Evolutionary conservation across 2,329 filamentous ascomycete genomes (phyloP).

Genomic region (Xenoacremonium recifei): DNA sequence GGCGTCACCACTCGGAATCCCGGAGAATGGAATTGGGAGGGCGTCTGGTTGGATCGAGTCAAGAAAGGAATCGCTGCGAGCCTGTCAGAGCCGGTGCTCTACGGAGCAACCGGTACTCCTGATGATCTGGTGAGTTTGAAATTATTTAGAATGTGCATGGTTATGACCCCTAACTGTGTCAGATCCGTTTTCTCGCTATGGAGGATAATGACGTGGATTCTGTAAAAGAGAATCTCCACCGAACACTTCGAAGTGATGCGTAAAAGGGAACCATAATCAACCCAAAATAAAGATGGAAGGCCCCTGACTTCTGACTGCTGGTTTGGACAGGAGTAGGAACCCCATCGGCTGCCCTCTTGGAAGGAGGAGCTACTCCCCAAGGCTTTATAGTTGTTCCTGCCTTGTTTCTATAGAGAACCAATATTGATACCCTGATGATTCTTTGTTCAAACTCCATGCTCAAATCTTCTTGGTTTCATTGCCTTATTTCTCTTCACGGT

Average conservation of each 20-base stretch:
- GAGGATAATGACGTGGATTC: constrained; percentile 57
- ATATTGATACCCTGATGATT: no score
- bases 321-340: no score
- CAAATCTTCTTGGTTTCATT: no score
- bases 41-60: constrained; percentile 91
- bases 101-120: constrained; percentile 58
- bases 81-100: constrained; percentile 76
- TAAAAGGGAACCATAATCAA: no score
- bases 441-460: no score
- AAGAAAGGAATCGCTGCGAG: constrained; percentile 75
- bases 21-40: constrained; percentile 96
- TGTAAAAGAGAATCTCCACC: constrained; percentile 57
- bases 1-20: constrained; percentile 39
- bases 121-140: constrained; percentile 68
- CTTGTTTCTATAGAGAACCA: background rate
- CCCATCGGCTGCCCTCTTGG: no score
- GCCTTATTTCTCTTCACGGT: background rate
- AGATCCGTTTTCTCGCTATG: constrained; percentile 68
- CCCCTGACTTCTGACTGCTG: no score
- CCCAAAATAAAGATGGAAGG: no score
- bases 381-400: no score
- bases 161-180: constrained; percentile 13
- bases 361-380: no score
- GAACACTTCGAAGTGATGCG: constrained; percentile 42
- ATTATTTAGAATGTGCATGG: background rate